phyloP scores from a whole-genome alignment of 495 filamentous ascomycete genomes.

The Podospora didyma region DNA sequence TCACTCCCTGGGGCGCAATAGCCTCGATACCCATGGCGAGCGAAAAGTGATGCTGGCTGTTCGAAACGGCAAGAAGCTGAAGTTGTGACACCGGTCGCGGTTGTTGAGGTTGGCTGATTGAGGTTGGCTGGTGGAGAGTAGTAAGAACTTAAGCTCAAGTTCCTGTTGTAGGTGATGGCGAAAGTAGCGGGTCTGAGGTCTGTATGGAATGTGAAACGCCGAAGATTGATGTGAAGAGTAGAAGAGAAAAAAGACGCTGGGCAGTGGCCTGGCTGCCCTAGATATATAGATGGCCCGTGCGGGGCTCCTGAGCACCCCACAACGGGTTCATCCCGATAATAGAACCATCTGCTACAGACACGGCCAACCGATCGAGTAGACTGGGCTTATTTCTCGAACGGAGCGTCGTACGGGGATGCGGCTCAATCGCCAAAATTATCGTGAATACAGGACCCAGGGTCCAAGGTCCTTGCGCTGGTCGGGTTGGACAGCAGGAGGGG shows the following conservation, averaged over 20 bases:
- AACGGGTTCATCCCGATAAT: no score
- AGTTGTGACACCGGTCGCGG: background rate
- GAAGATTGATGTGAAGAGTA: background rate
- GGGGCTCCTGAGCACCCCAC: no score
- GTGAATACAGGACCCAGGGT: slow-evolving; percentile 13
- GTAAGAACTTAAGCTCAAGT: background rate
- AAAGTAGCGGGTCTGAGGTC: no score
- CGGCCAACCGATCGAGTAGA: no score
- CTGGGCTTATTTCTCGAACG: no score
- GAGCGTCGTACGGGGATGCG: slow-evolving; percentile 9
- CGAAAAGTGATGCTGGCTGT: background rate
- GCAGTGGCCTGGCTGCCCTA: no score
- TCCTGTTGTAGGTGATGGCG: no score
- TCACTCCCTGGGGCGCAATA: slow-evolving; percentile 6
- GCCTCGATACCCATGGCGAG: slow-evolving; percentile 17
- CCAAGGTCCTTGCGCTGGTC: slow-evolving; percentile 7
- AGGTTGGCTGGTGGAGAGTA: background rate
- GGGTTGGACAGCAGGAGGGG: slow-evolving; percentile 21
- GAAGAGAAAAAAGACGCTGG: background rate
- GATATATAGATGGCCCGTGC: background rate
- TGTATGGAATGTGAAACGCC: no score
- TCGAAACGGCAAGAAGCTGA: background rate
- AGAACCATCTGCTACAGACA: no score
- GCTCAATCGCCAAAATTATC: slow-evolving; percentile 17
- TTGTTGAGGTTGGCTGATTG: background rate